Percentiles rank a stretch among this genome's conserved stretches.
Evolutionary conservation across 805 yeast species (phyloP).

Genomic region (Ogataea corticis): DNA sequence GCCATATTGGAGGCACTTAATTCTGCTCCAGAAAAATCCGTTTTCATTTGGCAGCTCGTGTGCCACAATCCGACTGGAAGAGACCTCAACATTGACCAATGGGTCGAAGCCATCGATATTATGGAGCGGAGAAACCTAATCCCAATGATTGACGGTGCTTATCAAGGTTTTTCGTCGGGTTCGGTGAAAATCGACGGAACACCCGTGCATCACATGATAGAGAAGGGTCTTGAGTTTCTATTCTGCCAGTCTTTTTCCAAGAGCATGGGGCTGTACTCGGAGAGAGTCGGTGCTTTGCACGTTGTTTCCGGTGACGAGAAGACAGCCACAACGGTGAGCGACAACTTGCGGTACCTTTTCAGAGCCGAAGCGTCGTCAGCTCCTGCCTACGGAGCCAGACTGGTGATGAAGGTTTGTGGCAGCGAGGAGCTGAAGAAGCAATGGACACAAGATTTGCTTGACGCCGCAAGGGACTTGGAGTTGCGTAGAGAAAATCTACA

Average conservation of each 20-base stretch:
- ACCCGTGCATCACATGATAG: constrained; percentile 43
- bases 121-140: constrained; percentile 55
- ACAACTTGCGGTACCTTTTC: constrained; percentile 36
- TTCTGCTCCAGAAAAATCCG: constrained; percentile 50
- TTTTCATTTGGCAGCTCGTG: constrained; percentile 78
- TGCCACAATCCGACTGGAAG: constrained; percentile 93
- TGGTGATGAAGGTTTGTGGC: constrained; percentile 37
- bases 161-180: constrained; percentile 88
- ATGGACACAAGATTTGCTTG: constrained; percentile 41
- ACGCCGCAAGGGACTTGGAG: constrained; percentile 35
- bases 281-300: constrained; percentile 80
- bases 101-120: constrained; percentile 65
- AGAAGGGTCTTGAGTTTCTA: constrained; percentile 48
- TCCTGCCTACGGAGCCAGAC: constrained; percentile 48
- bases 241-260: constrained; percentile 86
- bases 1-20: constrained; percentile 56
- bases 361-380: constrained; percentile 46
- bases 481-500: constrained; percentile 34
- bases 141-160: constrained; percentile 84
- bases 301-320: constrained; percentile 32
- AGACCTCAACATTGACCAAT: constrained; percentile 74
- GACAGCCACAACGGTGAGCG: constrained; percentile 8
- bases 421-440: constrained; percentile 24
- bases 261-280: constrained; percentile 87
- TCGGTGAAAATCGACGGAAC: constrained; percentile 62